Evolutionary conservation across 495 filamentous ascomycete species (phyloP), one percentile per base, ranked within the genome.

Genomic region (Articulospora tetracladia): DNA sequence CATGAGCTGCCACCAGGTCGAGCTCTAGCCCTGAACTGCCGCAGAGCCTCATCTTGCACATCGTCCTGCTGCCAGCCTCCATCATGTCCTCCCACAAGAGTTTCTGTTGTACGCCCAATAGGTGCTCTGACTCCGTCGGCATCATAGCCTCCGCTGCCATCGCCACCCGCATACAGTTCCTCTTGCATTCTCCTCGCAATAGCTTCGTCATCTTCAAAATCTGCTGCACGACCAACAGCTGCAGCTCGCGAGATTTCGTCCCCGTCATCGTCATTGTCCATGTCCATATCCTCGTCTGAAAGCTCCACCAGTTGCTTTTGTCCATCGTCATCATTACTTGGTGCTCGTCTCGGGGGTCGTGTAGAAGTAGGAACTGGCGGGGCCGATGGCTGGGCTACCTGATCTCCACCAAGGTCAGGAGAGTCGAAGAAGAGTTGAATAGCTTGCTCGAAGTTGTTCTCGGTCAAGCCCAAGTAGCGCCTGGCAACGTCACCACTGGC

Each of bases 111-210:
- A 59, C 92, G 85, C 39, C 87, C 91, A 74, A 98, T 93, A 26
- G 94, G 94, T 39, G 95, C 94, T 66, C 94, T 81, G 36, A 98
- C 87, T 15, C 77, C 86, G 61, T 90, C 86, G 19, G 78, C 80
- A 67, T 79, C 76, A 10, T 69, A 59, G 11, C 70, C 64, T 32
- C 75, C 67, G 57, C 57, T 53, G 39, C 67, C 60, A 63, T 77
- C 75, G 63, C 81, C 74, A 55, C 74, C 81, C 55, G 79, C 74
- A 68, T 97, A 98, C 68, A 96, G 77, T 73, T 98, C 92, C 67
- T 98, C 90, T 67, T 98, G 95, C 47, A 98, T 69, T 44, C 90
- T 83, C 65, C 90, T 83, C 7, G 94, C 94, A 83, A 98, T 90
- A 12, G 91, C 94, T 46, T 92, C 94, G 74, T 98, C 94, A 66